Base-by-base conservation (phyloP, 140 eudicot genomes). In the Anethum foeniculum region DNA sequence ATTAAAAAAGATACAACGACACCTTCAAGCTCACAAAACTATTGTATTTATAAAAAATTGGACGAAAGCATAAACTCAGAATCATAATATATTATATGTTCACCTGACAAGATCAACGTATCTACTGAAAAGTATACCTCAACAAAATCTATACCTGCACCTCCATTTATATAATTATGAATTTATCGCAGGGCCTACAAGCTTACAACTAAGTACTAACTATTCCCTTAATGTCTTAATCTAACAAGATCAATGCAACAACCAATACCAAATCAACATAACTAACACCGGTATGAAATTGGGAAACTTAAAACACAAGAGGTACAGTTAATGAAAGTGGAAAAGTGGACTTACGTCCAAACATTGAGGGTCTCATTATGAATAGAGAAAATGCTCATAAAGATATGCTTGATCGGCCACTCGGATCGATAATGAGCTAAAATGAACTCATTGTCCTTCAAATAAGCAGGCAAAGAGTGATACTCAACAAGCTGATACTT, bases 301-400 rank as follows among this genome's bases (percentile, higher is more conserved):
- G 28, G 28, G 5, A 8, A 9, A 58, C 32, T 7, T 58, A 2
- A 58, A n/a, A n/a, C 69, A 62, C 13, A 25, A 56, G 2, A 56
- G 0, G 64, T 23, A n/a, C 3, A 28, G 25, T 25, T 0, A 62
- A 62, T 11, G 5, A 60, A 9, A 2, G 32, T 19, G 1, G 56
- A 77, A 56, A 77, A 9, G 25, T 0, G 34, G 49, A 56, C 99
- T 88, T 94, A 92, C 99, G 99, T 94, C 99, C 99, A 94, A 76
- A 94, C 97, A 52, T 94, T 94, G 56, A 94, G 92, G 86, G 99
- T 94, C 81, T 94, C 97, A 68, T 94, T 94, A 78, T 94, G 99
- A 81, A 94, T 81, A 60, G 93, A 84, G 82, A 94, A 94, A 49
- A 89, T 84, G 89, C 99, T 94, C 77, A 94, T 54, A 51, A 94